Percentiles rank a stretch among this genome's conserved stretches.
Conservation (phyloP, 768 basidiomycete species). For the Amanita thiersii region DNA sequence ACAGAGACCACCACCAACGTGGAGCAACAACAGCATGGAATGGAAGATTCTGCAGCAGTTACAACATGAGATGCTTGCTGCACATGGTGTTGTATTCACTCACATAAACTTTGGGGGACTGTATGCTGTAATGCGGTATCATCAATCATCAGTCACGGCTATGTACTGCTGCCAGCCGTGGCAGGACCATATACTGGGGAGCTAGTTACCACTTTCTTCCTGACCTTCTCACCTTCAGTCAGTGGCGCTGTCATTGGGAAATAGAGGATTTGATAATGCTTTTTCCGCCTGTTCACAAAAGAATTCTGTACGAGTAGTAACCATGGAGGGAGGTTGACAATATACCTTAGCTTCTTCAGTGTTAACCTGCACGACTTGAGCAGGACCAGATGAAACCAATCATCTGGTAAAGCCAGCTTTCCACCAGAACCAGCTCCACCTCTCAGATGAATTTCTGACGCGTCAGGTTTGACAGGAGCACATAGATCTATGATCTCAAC, state of each 20-base stretch:
- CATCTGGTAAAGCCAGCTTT: not conserved
- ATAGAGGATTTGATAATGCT: slow-evolving; percentile 76
- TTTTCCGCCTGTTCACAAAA: slow-evolving; percentile 31
- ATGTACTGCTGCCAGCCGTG: no score
- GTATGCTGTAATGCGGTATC: not conserved
- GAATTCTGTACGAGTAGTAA: not conserved
- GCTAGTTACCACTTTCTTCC: slow-evolving; percentile 48
- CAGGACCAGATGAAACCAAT: not conserved
- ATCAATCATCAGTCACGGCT: not conserved
- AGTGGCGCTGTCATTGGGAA: slow-evolving; percentile 69
- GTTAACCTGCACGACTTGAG: slow-evolving; percentile 10
- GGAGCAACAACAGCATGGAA: slow-evolving; percentile 29
- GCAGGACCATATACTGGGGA: slow-evolving; percentile 25
- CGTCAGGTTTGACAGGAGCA: not conserved
- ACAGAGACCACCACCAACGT: slow-evolving; percentile 1
- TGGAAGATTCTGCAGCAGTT: slow-evolving; percentile 29
- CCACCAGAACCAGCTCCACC: not conserved
- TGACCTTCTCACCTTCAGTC: slow-evolving; percentile 38
- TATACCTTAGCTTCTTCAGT: slow-evolving; percentile 15
- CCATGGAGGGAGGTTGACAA: not conserved
- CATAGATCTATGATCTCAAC: not conserved
- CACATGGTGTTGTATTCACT: not conserved
- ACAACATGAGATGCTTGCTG: slow-evolving; percentile 1
- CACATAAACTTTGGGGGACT: not conserved
- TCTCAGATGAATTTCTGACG: not conserved